Conservation (phyloP, 2,329 filamentous ascomycete species). For the Beauveria varroae region DNA sequence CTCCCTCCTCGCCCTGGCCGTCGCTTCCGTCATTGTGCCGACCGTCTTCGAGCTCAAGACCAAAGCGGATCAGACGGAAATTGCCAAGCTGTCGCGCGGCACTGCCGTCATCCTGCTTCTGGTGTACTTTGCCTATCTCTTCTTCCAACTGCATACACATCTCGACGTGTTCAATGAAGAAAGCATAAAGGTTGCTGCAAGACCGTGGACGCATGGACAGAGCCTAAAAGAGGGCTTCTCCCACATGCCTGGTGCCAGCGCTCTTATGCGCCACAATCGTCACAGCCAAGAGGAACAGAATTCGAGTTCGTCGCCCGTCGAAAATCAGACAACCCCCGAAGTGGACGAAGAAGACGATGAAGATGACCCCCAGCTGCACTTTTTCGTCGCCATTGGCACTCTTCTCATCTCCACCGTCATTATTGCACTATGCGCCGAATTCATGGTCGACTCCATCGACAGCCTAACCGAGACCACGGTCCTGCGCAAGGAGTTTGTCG, state of each 20-base stretch:
- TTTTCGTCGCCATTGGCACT: conserved; percentile 64
- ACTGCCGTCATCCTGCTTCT: conserved; percentile 74
- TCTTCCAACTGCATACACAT: conserved; percentile 89
- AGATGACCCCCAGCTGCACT: conserved; percentile 67
- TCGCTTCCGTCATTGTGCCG: conserved; percentile 78
- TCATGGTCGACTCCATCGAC: conserved; percentile 67
- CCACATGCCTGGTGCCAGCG: conserved; percentile 25
- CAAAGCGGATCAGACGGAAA: conserved; percentile 35
- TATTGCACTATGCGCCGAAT: conserved; percentile 76
- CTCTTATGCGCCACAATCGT: conserved; percentile 24
- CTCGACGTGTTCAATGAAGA: conserved; percentile 70
- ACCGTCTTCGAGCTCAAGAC: conserved; percentile 66
- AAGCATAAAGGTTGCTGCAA: conserved; percentile 66
- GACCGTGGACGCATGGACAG: conserved; percentile 32
- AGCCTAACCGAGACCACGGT: conserved; percentile 51
- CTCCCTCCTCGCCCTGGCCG: conserved; percentile 69
- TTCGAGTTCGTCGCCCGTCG: conserved; percentile 37
- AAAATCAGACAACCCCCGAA: conserved; percentile 25
- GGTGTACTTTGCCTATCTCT: conserved; percentile 75
- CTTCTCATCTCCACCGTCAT: conserved; percentile 67
- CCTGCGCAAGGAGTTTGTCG: conserved; percentile 68
- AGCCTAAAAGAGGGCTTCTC: conserved; percentile 34
- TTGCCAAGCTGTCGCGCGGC: conserved; percentile 61
- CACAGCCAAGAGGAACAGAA: conserved; percentile 30
- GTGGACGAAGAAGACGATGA: conserved; percentile 60